Evolutionary conservation across 768 basidiomycete genomes (phyloP).

Genomic region (Suillus clintonianus): DNA sequence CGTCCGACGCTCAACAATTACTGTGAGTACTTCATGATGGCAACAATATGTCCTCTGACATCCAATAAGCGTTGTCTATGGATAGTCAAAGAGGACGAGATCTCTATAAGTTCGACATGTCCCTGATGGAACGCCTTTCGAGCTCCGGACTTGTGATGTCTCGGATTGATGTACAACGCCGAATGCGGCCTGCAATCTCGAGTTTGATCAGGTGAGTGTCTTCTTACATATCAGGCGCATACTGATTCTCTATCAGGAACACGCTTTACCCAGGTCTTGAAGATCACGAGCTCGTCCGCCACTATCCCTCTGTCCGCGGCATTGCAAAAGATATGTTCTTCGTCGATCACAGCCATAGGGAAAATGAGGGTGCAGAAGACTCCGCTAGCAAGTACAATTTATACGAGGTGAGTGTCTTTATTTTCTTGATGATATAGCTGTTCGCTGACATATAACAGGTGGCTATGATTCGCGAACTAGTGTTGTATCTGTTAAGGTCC

Average conservation of each 20-base stretch:
- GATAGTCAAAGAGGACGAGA: constrained; percentile 57
- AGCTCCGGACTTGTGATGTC: constrained; percentile 63
- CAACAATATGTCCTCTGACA: background rate
- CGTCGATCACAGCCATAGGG: constrained; percentile 59
- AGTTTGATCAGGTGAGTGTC: constrained; percentile 37
- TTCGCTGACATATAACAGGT: constrained; percentile 26
- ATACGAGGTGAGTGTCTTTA: constrained; percentile 65
- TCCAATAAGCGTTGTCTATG: constrained; percentile 60
- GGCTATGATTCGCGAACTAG: constrained; percentile 52
- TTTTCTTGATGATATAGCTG: constrained; percentile 27
- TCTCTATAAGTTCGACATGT: constrained; percentile 69
- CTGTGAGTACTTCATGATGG: constrained; percentile 37
- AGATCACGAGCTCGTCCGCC: constrained; percentile 53
- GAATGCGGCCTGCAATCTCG: constrained; percentile 75
- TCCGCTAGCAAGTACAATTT: constrained; percentile 65
- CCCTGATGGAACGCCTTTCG: constrained; percentile 75
- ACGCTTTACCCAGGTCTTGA: constrained; percentile 63
- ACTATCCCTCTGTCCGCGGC: constrained; percentile 61
- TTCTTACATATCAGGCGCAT: background rate
- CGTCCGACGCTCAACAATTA: constrained; percentile 68
- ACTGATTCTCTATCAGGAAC: constrained; percentile 33
- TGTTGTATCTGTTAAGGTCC: constrained; percentile 49
- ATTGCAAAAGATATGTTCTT: constrained; percentile 69
- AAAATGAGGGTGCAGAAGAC: constrained; percentile 63
- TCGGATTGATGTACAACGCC: constrained; percentile 66